Base-by-base conservation (phyloP, 2,329 filamentous ascomycete genomes). In the Xylariales sp. region DNA sequence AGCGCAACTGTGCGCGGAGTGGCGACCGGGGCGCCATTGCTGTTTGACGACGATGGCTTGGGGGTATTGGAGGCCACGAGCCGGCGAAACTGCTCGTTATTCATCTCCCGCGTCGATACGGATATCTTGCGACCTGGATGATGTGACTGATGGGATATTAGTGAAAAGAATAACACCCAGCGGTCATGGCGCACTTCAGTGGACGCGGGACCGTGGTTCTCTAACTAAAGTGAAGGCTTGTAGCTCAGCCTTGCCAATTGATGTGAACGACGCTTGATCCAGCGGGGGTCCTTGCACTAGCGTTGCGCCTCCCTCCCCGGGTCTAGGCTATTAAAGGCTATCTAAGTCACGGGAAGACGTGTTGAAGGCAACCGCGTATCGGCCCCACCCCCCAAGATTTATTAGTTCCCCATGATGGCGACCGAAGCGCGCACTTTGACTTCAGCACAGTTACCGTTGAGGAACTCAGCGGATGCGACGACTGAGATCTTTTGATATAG, bases 1-100 rank as follows among this genome's bases (percentile, higher is more conserved):
- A 95, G 71, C 5, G 78, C 64, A 33, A 67, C 65, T 32, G 72
- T 65, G 52, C 38, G 48, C 49, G 42, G 51, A 46, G 45, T 50
- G 50, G 48, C 46, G 37, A 50, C 54, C 12, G 74, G 69, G 33
- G 66, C 56, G 45, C 67, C 72, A 69, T 75, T 61, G 56, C 62
- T 63, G 43, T 60, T 40, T n/a, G n/a, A n/a, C 49, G 62, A 42
- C 44, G 58, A 51, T 20, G 61, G 44, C 42, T 69, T 70, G 39
- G 61, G 54, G 6, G 69, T 55, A 42, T 69, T 71, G 28, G 62
- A 61, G 31, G 81, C 69, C 16, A 95, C 63, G 6, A 97, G 75
- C 47, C 85, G 84, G 38, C 93, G 84, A 55, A 98, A 98, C 54
- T 96, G 88, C 29, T 89, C 80, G 71, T 97, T 97, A 61, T 97